Percentiles rank a stretch among this genome's conserved stretches.
Conservation (phyloP, 768 basidiomycete genomes). For the Tulasnella sp. region DNA sequence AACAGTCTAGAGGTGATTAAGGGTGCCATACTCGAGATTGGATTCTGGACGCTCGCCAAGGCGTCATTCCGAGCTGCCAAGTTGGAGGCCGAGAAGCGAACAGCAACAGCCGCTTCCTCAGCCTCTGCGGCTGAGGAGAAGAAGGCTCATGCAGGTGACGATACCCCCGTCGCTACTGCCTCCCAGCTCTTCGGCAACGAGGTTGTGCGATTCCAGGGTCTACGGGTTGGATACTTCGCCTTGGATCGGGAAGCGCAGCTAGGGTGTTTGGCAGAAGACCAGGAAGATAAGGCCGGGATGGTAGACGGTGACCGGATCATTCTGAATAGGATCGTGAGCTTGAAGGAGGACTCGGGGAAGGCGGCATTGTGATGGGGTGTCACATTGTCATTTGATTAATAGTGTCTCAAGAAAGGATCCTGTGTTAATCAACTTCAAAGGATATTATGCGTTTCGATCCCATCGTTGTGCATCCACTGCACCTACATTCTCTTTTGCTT, state of each 20-base stretch:
- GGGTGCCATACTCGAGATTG: constrained; percentile 77
- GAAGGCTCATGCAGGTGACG: constrained; percentile 30
- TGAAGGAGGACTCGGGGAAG: constrained; percentile 93
- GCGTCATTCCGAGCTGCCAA: constrained; percentile 52
- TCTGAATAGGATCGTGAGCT: constrained; percentile 81
- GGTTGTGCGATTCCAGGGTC: constrained; percentile 90
- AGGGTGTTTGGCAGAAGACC: constrained; percentile 49
- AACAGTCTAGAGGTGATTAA: constrained; percentile 69
- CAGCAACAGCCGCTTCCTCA: constrained; percentile 36
- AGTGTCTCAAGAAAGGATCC: no score
- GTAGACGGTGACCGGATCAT: constrained; percentile 70
- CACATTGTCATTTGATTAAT: no score
- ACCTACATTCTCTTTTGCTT: no score
- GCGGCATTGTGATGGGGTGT: constrained; percentile 2
- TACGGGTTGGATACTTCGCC: constrained; percentile 90
- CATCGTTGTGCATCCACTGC: no score
- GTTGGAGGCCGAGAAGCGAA: constrained; percentile 42
- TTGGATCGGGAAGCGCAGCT: constrained; percentile 78
- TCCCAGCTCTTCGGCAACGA: constrained; percentile 83
- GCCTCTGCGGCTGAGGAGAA: constrained; percentile 24
- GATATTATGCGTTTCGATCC: no score
- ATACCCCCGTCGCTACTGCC: constrained; percentile 59
- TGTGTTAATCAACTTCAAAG: no score
- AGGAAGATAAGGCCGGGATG: constrained; percentile 32
- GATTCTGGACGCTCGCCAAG: constrained; percentile 79